Base-by-base conservation (phyloP, 1,139 yeast species). In the Wickerhamomyces sp. region DNA sequence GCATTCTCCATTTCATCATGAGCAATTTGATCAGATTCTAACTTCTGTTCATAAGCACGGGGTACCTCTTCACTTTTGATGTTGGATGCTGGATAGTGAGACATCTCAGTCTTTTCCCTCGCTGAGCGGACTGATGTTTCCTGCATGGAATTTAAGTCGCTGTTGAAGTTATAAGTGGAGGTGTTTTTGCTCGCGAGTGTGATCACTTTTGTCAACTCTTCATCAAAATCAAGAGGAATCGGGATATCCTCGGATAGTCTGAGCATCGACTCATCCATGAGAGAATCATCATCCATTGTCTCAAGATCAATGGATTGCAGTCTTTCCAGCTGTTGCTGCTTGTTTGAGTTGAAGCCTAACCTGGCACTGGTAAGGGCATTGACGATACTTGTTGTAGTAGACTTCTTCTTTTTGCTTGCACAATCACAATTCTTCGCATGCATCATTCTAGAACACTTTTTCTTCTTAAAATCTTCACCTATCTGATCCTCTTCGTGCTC, bases 361-460 rank as follows among this genome's bases (percentile, higher is more conserved):
- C 58, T 48, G 9, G 58, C 60, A 40, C 44, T 54, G 0, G 56
- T 47, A 10, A 57, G 45, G 2, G 61, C 57, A 40, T 38, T 57
- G 15, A 54, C 50, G 7, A 58, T 41, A 29, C 52, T 47, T n/a
- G 50, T 49, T 1, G 57, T 53, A 1, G 50, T 45, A 26, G 55
- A 50, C 44, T 49, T 53, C 37, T 49, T 55, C 44, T 48, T 46
- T 27, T 42, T 46, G 26, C 35, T 33, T 15, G 27, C 39, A 37
- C 52, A 51, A 7, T 45, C 48, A 36, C 53, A 48, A 33, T 48
- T 45, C 41, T 51, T 53, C 5, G 36, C n/a, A 38, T 52, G 58
- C 8, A 45, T 18, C 27, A 43, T 46, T 34, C 50, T 49, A 10
- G 44, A 7, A 40, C 48, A 45, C 35, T 49, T 50, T 39, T 47